Conservation (phyloP, 306 rosid species). For the Cucurbita pepo region DNA sequence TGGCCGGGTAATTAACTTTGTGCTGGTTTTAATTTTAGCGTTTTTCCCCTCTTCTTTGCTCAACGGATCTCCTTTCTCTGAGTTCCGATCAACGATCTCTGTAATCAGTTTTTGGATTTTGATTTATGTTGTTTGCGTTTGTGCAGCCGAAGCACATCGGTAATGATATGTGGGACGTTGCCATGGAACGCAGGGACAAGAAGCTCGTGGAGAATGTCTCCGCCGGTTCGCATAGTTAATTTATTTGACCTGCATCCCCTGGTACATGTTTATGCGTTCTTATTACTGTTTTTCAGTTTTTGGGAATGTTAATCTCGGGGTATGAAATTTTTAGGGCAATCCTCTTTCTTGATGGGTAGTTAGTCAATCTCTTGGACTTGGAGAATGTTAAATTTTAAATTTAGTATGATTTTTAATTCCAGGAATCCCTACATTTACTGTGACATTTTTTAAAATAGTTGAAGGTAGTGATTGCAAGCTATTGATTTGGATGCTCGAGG, state of each 20-base stretch:
- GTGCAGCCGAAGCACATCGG: constrained; percentile 91
- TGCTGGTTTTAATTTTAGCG: neutral
- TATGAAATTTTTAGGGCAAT: neutral
- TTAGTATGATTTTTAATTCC: neutral
- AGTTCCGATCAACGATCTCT: neutral
- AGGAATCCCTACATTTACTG: neutral
- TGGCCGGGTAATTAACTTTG: constrained; percentile 49
- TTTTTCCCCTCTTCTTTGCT: neutral
- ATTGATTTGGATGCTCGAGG: neutral
- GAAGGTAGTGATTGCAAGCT: neutral
- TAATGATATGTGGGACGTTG: constrained; percentile 86
- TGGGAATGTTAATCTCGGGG: neutral
- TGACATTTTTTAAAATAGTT: neutral
- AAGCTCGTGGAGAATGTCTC: constrained; percentile 44
- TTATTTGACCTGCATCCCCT: neutral
- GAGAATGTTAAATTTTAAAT: neutral
- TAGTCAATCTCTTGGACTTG: neutral
- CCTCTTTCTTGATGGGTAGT: neutral
- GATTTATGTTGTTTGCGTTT: neutral
- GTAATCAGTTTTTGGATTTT: neutral
- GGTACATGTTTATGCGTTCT: neutral
- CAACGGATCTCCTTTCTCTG: neutral
- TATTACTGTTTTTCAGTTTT: neutral
- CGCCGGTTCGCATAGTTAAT: constrained; percentile 20
- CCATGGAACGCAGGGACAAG: constrained; percentile 95